Percentiles rank a stretch among this genome's conserved stretches.
Evolutionary conservation across 2,329 filamentous ascomycete species (phyloP).

Genomic region (Dissoconium aciculare): DNA sequence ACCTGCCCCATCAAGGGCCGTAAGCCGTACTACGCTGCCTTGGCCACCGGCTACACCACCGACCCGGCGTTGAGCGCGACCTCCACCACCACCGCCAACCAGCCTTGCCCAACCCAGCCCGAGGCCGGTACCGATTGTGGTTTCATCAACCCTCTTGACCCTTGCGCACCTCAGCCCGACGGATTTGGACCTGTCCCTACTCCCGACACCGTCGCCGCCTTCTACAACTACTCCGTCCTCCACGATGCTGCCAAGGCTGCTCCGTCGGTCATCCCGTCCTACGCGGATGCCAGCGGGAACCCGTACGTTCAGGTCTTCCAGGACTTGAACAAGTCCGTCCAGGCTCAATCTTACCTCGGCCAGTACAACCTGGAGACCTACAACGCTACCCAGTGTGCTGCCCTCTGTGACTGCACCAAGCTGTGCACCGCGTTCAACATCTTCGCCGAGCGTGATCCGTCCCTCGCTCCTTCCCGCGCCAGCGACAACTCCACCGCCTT

Average conservation of each 20-base stretch:
- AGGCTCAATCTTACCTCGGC: conserved; percentile 21
- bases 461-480: conserved; percentile 20
- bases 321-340: conserved; percentile 19
- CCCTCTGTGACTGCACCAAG: conserved; percentile 19
- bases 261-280: conserved; percentile 8
- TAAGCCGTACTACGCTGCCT: conserved; percentile 14
- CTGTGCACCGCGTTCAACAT: conserved; percentile 25
- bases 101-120: conserved; percentile 18
- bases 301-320: conserved; percentile 21
- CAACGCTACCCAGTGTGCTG: conserved; percentile 19
- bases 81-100: conserved; percentile 13
- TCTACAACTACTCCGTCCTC: not conserved
- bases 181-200: conserved; percentile 20
- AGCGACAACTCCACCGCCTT: conserved; percentile 14
- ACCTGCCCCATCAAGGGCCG: conserved; percentile 4
- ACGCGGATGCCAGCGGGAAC: conserved; percentile 1
- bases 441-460: conserved; percentile 24
- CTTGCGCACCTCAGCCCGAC: conserved; percentile 26
- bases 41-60: conserved; percentile 14
- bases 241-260: conserved; percentile 7
- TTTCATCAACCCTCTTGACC: conserved; percentile 26
- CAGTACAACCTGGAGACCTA: conserved; percentile 20
- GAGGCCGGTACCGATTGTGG: conserved; percentile 25
- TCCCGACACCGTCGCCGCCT: not conserved
- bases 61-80: conserved; percentile 12